Conservation (phyloP, 768 basidiomycete species). For the Tylopilus plumbeoviolaceoides region DNA sequence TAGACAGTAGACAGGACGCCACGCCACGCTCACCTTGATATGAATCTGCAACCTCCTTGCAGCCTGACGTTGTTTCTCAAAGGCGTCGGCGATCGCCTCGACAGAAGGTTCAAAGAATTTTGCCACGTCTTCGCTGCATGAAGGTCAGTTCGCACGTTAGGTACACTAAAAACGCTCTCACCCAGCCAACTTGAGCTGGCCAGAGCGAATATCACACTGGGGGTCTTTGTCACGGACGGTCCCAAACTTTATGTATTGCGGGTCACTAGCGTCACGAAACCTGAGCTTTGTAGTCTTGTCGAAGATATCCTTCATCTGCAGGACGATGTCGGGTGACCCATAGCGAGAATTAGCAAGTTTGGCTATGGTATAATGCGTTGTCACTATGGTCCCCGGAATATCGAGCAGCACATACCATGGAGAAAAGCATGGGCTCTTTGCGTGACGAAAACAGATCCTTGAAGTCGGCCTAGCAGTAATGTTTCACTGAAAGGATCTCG, state of each 20-base stretch:
- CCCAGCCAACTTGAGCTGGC: conserved; percentile 37
- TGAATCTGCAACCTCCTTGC: conserved; percentile 20
- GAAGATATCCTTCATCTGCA: conserved; percentile 32
- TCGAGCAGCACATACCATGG: conserved; percentile 14
- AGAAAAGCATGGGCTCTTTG: conserved; percentile 26
- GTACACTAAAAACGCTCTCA: conserved; percentile 10
- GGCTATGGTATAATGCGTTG: conserved; percentile 11
- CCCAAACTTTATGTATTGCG: conserved; percentile 40
- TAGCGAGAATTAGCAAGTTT: conserved; percentile 29
- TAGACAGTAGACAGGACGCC: neutral
- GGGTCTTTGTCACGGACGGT: conserved; percentile 32
- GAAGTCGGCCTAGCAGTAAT: conserved; percentile 28
- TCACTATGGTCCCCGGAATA: neutral
- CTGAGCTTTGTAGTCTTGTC: conserved; percentile 36
- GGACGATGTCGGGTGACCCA: conserved; percentile 27
- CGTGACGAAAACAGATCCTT: conserved; percentile 37
- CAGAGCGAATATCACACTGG: conserved; percentile 32
- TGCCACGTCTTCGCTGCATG: conserved; percentile 32
- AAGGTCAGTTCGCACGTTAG: neutral
- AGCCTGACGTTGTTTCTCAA: conserved; percentile 26
- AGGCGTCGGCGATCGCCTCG: conserved; percentile 31
- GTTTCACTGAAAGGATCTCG: neutral
- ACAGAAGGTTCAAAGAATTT: conserved; percentile 43
- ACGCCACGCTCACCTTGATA: conserved; percentile 17
- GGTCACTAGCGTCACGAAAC: conserved; percentile 33